Conservation (phyloP, 1,284 basidiomycete species). For the Tausonia pullulans region DNA sequence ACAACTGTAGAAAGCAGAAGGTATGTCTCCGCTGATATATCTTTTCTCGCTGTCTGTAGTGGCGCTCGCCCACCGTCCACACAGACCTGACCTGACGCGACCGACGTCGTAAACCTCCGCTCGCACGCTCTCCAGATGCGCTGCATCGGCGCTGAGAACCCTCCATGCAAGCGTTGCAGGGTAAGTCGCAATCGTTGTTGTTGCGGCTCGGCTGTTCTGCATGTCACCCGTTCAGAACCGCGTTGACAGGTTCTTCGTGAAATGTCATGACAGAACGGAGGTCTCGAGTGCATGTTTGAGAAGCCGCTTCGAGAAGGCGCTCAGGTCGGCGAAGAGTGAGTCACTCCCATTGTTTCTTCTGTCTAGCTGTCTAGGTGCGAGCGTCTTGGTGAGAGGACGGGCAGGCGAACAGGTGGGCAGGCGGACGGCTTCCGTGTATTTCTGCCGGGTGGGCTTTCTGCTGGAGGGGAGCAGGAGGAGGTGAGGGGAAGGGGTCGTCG, state of each 20-base stretch:
- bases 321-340: slow-evolving; percentile 15
- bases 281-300: slow-evolving; percentile 14
- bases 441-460: too few relatives aligned
- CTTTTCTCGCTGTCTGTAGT: not conserved
- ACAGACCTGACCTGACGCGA: not conserved
- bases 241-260: too few relatives aligned
- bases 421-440: too few relatives aligned
- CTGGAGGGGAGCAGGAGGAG: too few relatives aligned
- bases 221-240: too few relatives aligned
- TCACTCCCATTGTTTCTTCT: not conserved
- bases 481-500: too few relatives aligned
- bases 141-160: slow-evolving; percentile 61
- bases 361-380: too few relatives aligned
- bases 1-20: slow-evolving; percentile 16
- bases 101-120: not conserved
- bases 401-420: too few relatives aligned
- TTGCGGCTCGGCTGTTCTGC: too few relatives aligned
- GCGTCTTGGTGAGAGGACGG: too few relatives aligned
- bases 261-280: not conserved
- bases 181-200: slow-evolving; percentile 49
- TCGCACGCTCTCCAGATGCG: slow-evolving; percentile 40
- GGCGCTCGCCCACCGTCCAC: not conserved
- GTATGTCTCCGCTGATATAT: not conserved
- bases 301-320: slow-evolving; percentile 12
- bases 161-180: slow-evolving; percentile 71